These are phyloP conservation scores for Ophiostoma ips DNA, from an alignment of 2,329 filamentous ascomycete species.

Conservation along the genomic window DNA sequence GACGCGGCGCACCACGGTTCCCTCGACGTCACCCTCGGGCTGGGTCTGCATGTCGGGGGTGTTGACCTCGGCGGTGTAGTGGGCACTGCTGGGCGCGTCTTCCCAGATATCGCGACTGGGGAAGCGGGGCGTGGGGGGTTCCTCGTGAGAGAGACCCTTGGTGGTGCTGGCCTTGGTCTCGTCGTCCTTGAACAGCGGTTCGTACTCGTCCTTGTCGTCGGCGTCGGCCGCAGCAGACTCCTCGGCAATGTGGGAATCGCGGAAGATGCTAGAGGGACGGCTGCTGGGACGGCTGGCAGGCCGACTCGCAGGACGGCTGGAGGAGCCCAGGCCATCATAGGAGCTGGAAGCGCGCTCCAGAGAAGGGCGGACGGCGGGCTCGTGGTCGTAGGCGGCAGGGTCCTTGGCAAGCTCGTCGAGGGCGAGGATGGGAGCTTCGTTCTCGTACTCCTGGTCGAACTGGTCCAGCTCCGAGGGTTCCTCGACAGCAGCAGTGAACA, in stretches of 20 bases:
- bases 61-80: slow-evolving; percentile 67
- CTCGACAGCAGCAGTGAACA: slow-evolving; percentile 31
- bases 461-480: slow-evolving; percentile 18
- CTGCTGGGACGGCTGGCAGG: slow-evolving; percentile 34
- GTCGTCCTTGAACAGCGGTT: slow-evolving; percentile 79
- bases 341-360: slow-evolving; percentile 48
- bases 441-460: slow-evolving; percentile 35
- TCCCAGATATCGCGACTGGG: slow-evolving; percentile 97
- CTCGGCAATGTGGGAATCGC: slow-evolving; percentile 31
- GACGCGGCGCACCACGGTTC: slow-evolving; percentile 15
- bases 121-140: slow-evolving; percentile 52
- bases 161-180: slow-evolving; percentile 29
- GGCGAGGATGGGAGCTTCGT: slow-evolving; percentile 71
- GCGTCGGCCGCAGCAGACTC: slow-evolving; percentile 54
- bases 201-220: slow-evolving; percentile 75
- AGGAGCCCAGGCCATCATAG: slow-evolving; percentile 35
- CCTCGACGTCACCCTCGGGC: slow-evolving; percentile 15
- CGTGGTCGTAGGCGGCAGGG: slow-evolving; percentile 50
- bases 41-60: slow-evolving; percentile 49
- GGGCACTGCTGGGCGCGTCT: slow-evolving; percentile 75
- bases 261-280: slow-evolving; percentile 13
- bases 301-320: slow-evolving; percentile 23
- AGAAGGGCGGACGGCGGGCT: slow-evolving; percentile 69
- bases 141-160: slow-evolving; percentile 32
- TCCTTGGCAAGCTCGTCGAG: slow-evolving; percentile 74